phyloP scores from a whole-genome alignment of 106 monocot genomes.

The Xerophyta viscosa region DNA sequence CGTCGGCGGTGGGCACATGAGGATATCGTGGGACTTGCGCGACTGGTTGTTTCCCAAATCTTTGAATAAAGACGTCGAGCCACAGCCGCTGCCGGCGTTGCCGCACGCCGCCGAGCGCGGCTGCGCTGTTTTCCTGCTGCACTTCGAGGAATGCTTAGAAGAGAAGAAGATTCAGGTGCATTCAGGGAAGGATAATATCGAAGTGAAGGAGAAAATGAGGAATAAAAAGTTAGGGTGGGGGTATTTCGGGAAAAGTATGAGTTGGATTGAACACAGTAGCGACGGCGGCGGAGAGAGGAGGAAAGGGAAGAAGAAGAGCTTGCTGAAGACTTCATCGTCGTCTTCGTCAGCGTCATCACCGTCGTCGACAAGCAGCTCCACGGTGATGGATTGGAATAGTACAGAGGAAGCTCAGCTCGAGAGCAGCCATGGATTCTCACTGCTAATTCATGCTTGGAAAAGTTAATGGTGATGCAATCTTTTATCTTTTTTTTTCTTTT shows the following conservation, averaged over 20 bases:
- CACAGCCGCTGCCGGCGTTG: background rate
- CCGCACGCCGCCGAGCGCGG: slow-evolving; percentile 12
- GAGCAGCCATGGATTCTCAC: slow-evolving; percentile 35
- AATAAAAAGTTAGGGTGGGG: slow-evolving; percentile 16
- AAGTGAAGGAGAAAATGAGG: slow-evolving; percentile 1
- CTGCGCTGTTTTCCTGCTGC: slow-evolving; percentile 58
- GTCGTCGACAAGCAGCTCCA: slow-evolving; percentile 46
- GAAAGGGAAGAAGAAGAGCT: slow-evolving; percentile 12
- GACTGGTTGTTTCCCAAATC: slow-evolving; percentile 69
- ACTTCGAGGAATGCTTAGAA: slow-evolving; percentile 27
- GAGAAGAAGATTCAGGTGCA: slow-evolving; percentile 8
- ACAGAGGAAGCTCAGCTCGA: slow-evolving; percentile 62
- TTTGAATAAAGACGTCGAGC: background rate
- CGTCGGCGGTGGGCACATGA: slow-evolving; percentile 34
- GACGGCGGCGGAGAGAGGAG: slow-evolving; percentile 8
- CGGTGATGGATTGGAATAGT: slow-evolving; percentile 90
- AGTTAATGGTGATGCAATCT: too few species aligned
- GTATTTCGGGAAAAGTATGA: slow-evolving; percentile 22
- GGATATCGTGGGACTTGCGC: slow-evolving; percentile 88
- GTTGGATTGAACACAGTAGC: slow-evolving; percentile 43
- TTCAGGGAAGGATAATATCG: slow-evolving; percentile 6
- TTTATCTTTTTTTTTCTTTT: too few species aligned
- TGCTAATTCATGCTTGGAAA: slow-evolving; percentile 59
- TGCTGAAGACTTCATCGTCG: slow-evolving; percentile 35
- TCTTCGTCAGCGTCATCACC: slow-evolving; percentile 39